Conservation (phyloP, 2,329 filamentous ascomycete species). For the Escovopsis sp. region DNA sequence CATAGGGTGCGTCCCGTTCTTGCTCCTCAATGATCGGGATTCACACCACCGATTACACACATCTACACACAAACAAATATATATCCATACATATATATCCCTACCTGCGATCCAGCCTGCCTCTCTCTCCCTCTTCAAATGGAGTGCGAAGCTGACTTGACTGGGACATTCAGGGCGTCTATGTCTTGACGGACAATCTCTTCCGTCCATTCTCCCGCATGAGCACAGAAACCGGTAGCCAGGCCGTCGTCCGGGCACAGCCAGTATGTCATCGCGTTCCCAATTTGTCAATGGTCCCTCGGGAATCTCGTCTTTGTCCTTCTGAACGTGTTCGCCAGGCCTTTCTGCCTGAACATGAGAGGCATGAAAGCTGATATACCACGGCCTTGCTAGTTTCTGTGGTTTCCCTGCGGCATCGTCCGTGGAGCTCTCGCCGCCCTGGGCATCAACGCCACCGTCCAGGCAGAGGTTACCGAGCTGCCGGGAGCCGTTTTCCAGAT, state of each 20-base stretch:
- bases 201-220: constrained; percentile 84
- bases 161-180: constrained; percentile 57
- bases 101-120: no score
- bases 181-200: constrained; percentile 83
- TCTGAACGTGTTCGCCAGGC: no score
- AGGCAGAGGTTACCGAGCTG: constrained; percentile 76
- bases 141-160: no score
- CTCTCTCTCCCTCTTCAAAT: no score
- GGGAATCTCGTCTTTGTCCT: no score
- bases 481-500: constrained; percentile 92
- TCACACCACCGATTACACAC: no score
- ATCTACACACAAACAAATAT: no score
- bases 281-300: neutral
- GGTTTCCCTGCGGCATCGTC: constrained; percentile 89
- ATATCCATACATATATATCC: no score
- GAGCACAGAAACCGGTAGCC: constrained; percentile 64
- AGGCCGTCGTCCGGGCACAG: constrained; percentile 60
- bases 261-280: constrained; percentile 41
- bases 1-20: constrained; percentile 47
- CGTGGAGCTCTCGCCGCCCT: constrained; percentile 82
- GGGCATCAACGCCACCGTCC: constrained; percentile 80
- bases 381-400: constrained; percentile 53
- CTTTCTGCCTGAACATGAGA: no score
- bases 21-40: constrained; percentile 1
- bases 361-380: constrained; percentile 3